Percentiles rank a stretch among this genome's conserved stretches.
Conservation (phyloP, 306 rosid species). For the Hylodesmum podocarpum region DNA sequence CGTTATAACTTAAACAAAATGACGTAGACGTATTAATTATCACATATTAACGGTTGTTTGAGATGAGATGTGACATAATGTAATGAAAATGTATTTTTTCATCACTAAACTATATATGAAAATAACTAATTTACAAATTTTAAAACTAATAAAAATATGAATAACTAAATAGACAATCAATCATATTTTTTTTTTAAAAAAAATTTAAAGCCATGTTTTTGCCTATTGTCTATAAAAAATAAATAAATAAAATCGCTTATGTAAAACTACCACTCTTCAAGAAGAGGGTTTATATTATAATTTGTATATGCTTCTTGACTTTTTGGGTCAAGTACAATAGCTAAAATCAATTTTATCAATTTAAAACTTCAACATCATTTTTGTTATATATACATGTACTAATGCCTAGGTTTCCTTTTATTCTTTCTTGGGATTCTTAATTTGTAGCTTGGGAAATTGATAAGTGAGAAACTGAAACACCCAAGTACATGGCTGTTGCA, state of each 20-base stretch:
- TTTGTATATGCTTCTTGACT: not conserved
- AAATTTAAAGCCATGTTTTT: too few relatives aligned
- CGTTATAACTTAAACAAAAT: not conserved
- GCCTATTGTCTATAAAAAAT: too few relatives aligned
- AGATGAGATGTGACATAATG: not conserved
- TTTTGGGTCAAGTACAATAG: not conserved
- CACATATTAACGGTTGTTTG: not conserved
- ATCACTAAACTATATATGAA: not conserved
- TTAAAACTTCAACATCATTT: not conserved
- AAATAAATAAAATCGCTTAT: too few relatives aligned
- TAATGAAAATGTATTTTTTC: not conserved
- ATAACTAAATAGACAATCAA: not conserved
- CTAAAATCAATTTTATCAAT: not conserved
- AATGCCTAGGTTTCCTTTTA: not conserved
- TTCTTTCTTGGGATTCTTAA: not conserved
- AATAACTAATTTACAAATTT: not conserved
- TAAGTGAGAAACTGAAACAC: slow-evolving; percentile 54
- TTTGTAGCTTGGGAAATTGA: slow-evolving; percentile 47
- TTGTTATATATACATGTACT: not conserved
- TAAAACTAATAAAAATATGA: not conserved
- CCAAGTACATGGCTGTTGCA: slow-evolving; percentile 50
- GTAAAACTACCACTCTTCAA: too few relatives aligned
- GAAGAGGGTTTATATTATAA: not conserved
- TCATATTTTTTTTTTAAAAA: too few relatives aligned
- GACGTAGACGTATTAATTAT: not conserved